These are phyloP conservation scores for Carex parvula DNA, from an alignment of 176 grass and related monocot species.

Conservation along the genomic window DNA sequence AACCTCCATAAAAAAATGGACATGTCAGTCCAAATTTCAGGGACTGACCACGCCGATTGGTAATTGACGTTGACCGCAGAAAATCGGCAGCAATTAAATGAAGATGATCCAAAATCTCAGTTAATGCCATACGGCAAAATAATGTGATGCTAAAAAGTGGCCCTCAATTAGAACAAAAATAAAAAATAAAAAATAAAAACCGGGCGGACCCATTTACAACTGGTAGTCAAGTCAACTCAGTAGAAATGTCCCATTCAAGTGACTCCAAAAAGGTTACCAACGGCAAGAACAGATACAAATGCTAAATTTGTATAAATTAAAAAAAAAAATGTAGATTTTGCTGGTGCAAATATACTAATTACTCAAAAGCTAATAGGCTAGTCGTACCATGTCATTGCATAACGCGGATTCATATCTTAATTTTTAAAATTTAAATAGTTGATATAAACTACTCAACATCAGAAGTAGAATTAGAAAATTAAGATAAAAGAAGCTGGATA, in stretches of 20 bases:
- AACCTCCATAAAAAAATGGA: neutral
- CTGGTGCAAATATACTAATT: too few relatives aligned
- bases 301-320: neutral
- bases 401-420: too few relatives aligned
- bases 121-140: neutral
- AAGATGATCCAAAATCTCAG: neutral
- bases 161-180: neutral
- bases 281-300: neutral
- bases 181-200: neutral
- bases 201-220: neutral
- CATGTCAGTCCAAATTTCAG: neutral
- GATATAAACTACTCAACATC: too few relatives aligned
- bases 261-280: slow-evolving; percentile 1
- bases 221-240: neutral
- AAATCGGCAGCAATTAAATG: slow-evolving; percentile 5
- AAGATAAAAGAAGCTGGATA: too few relatives aligned
- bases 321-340: neutral
- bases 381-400: neutral
- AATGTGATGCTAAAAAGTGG: neutral
- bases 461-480: too few relatives aligned
- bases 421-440: too few relatives aligned
- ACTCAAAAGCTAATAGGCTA: neutral
- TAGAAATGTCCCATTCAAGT: slow-evolving; percentile 4
- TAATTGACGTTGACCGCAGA: neutral
- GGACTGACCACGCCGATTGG: neutral